Evolutionary conservation across 768 basidiomycete genomes (phyloP).

Genomic region (Pulveroboletus sp.): DNA sequence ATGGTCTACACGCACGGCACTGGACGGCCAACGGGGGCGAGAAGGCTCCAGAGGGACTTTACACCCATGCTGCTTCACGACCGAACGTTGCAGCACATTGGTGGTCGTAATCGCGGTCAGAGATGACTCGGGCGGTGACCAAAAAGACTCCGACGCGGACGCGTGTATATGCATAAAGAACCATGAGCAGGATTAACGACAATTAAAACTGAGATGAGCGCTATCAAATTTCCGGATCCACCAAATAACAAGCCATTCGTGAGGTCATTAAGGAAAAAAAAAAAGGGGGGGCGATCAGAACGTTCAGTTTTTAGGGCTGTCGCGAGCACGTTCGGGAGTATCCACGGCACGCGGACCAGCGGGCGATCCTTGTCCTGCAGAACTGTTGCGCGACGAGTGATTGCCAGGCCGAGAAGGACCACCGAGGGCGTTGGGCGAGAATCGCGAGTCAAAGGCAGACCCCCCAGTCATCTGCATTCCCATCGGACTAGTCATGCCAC

Average conservation of each 20-base stretch:
- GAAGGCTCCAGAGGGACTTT: slow-evolving; percentile 90
- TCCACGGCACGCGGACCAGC: slow-evolving; percentile 34
- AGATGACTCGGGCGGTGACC: too few relatives aligned
- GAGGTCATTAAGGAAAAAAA: slow-evolving; percentile 9
- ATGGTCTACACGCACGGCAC: slow-evolving; percentile 64
- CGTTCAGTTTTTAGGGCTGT: slow-evolving; percentile 28
- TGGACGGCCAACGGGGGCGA: slow-evolving; percentile 91
- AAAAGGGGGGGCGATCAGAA: too few relatives aligned
- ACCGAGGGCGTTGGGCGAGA: slow-evolving; percentile 36
- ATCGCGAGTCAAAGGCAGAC: slow-evolving; percentile 56
- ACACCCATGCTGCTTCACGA: slow-evolving; percentile 71
- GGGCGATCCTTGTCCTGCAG: slow-evolving; percentile 54
- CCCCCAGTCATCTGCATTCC: slow-evolving; percentile 62
- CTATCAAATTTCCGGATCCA: slow-evolving; percentile 10
- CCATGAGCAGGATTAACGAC: slow-evolving; percentile 11
- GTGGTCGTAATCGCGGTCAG: too few relatives aligned
- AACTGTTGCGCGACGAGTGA: slow-evolving; percentile 45
- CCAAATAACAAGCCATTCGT: slow-evolving; percentile 8
- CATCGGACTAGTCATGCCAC: slow-evolving; percentile 41
- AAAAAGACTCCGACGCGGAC: too few relatives aligned
- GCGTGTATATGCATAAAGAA: slow-evolving; percentile 3
- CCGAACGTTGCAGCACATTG: neutral
- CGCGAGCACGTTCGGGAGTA: slow-evolving; percentile 22
- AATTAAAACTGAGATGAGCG: slow-evolving; percentile 18
- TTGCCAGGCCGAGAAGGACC: slow-evolving; percentile 29